Percentiles rank a stretch among this genome's conserved stretches.
Conservation (phyloP, 345 rosid genomes). For the Brassica incana region DNA sequence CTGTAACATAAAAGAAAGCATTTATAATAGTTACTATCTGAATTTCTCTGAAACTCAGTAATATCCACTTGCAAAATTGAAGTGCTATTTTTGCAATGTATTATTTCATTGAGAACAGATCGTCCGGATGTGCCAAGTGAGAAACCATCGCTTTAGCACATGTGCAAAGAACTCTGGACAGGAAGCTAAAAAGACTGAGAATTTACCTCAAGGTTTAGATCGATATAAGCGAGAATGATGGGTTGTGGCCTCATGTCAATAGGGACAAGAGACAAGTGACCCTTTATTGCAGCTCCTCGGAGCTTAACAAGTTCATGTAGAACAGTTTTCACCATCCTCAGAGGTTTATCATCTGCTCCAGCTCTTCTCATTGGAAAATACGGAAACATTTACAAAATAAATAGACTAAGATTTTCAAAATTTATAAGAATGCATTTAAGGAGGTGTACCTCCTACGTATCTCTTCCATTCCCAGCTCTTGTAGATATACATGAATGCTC, state of each 20-base stretch:
- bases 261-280: slow-evolving; percentile 97
- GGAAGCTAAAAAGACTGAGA: slow-evolving; percentile 13
- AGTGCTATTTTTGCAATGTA: not conserved
- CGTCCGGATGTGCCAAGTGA: not conserved
- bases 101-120: not conserved
- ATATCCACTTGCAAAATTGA: not conserved
- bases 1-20: slow-evolving; percentile 40
- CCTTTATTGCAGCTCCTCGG: slow-evolving; percentile 96
- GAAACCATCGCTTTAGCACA: slow-evolving; percentile 1
- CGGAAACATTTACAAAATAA: not conserved
- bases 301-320: slow-evolving; percentile 99
- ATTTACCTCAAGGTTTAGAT: slow-evolving; percentile 86
- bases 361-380: slow-evolving; percentile 55
- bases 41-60: slow-evolving; percentile 7
- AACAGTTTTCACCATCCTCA: slow-evolving; percentile 99
- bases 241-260: slow-evolving; percentile 99
- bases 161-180: not conserved
- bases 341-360: slow-evolving; percentile 98
- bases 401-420: not conserved
- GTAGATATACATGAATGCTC: slow-evolving; percentile 93
- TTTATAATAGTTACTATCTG: slow-evolving; percentile 6
- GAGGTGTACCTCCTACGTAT: slow-evolving; percentile 77
- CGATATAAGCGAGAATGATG: slow-evolving; percentile 93
- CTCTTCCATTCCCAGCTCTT: slow-evolving; percentile 99
- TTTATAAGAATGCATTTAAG: not conserved